Percentiles rank a stretch among this genome's conserved stretches.
These are phyloP conservation scores for Vitis riparia DNA, from an alignment of 164 flowering plant genomes.

Conservation along the genomic window DNA sequence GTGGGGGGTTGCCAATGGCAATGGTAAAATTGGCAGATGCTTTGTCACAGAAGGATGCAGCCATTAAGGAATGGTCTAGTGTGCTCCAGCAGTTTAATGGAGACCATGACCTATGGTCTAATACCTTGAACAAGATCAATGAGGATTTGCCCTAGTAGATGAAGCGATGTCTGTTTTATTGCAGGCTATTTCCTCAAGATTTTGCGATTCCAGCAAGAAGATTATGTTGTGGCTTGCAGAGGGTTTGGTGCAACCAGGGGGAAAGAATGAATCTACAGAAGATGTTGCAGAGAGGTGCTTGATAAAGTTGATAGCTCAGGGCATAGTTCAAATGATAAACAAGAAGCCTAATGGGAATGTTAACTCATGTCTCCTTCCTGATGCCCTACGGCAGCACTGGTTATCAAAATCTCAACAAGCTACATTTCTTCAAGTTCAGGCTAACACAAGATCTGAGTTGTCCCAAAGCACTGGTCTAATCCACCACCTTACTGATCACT, in stretches of 20 bases:
- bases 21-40: no score
- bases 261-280: not conserved
- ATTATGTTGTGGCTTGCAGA: slow-evolving; percentile 25
- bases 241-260: slow-evolving; percentile 11
- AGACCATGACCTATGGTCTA: no score
- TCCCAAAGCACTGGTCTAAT: no score
- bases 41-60: no score
- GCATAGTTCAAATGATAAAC: slow-evolving; percentile 1
- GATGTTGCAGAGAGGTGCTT: slow-evolving; percentile 11
- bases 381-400: slow-evolving; percentile 8
- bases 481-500: no score
- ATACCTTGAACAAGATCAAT: no score
- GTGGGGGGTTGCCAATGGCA: no score
- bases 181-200: slow-evolving; percentile 21
- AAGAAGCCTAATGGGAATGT: slow-evolving; percentile 2
- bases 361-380: slow-evolving; percentile 15
- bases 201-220: slow-evolving; percentile 6
- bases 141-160: not conserved
- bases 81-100: no score
- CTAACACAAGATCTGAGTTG: not conserved
- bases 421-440: not conserved
- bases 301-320: slow-evolving; percentile 5
- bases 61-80: no score
- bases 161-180: slow-evolving; percentile 18
- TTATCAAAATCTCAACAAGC: not conserved